Percentiles rank a stretch among this genome's conserved stretches.
phyloP scores from a whole-genome alignment of 2,329 filamentous ascomycete genomes.

The Ophiobolus disseminans region DNA sequence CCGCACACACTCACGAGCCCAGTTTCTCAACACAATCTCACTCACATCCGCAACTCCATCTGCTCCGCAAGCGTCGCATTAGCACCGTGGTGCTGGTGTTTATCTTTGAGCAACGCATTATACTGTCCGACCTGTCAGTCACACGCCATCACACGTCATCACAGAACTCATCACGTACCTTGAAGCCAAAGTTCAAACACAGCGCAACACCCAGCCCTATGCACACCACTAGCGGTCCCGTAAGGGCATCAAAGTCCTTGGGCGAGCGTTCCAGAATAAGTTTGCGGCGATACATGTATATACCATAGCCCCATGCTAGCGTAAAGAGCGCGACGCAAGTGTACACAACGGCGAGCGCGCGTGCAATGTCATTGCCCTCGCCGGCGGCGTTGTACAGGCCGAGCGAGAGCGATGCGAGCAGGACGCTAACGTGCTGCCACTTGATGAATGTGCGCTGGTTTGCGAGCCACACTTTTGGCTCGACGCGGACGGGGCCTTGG shows the following conservation, averaged over 20 bases:
- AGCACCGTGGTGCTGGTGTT: constrained; percentile 9
- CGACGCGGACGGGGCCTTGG: constrained; percentile 85
- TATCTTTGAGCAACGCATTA: constrained; percentile 21
- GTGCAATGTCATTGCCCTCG: constrained; percentile 73
- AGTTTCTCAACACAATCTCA: constrained; percentile 14
- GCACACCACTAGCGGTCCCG: constrained; percentile 85
- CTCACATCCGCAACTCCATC: constrained; percentile 27
- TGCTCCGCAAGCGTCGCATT: constrained; percentile 20
- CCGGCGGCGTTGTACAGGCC: constrained; percentile 89
- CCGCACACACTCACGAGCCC: not conserved
- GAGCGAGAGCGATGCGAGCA: constrained; percentile 83
- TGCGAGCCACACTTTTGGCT: constrained; percentile 98
- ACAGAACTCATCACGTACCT: constrained; percentile 59
- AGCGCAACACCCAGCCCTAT: constrained; percentile 78
- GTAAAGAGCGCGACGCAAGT: constrained; percentile 82
- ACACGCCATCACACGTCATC: constrained; percentile 2
- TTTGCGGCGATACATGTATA: constrained; percentile 75
- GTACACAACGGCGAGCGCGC: constrained; percentile 82
- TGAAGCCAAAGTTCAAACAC: constrained; percentile 86
- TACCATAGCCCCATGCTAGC: constrained; percentile 84
- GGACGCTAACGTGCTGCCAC: constrained; percentile 93
- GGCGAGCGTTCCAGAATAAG: constrained; percentile 88
- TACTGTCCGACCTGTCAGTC: constrained; percentile 24
- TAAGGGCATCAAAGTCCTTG: constrained; percentile 88
- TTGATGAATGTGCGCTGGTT: constrained; percentile 99